Conservation (phyloP, 2,329 filamentous ascomycete species). For the Talaromyces amestolkiae region DNA sequence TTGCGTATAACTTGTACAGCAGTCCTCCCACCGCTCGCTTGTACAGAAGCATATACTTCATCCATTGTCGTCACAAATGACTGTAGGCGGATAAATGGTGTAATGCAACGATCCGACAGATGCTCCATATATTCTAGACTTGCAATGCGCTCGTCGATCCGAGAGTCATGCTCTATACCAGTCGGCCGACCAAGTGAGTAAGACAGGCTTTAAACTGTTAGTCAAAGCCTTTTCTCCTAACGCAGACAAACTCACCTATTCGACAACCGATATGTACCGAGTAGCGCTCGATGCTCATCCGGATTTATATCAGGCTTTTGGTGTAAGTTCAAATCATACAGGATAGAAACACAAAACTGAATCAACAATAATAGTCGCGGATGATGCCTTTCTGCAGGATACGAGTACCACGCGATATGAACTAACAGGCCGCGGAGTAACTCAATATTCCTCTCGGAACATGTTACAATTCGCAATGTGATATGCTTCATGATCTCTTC, state of each 20-base stretch:
- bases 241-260: conserved; percentile 21
- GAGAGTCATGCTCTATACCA: conserved; percentile 1
- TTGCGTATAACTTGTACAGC: conserved; percentile 20
- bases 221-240: conserved; percentile 7
- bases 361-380: conserved; percentile 26
- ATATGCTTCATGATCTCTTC: conserved; percentile 28
- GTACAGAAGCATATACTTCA: conserved; percentile 23
- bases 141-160: conserved; percentile 20
- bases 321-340: conserved; percentile 25
- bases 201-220: conserved; percentile 5
- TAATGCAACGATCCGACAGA: conserved; percentile 25
- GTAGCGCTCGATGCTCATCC: conserved; percentile 24
- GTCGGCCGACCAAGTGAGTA: conserved; percentile 6
- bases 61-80: conserved; percentile 24
- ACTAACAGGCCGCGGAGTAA: conserved; percentile 26
- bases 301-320: conserved; percentile 20
- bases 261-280: conserved; percentile 27
- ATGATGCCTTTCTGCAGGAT: conserved; percentile 26
- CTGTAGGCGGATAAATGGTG: conserved; percentile 23
- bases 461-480: conserved; percentile 22
- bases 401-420: conserved; percentile 27
- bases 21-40: conserved; percentile 20
- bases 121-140: conserved; percentile 17
- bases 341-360: conserved; percentile 25
- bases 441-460: conserved; percentile 27